phyloP scores from a whole-genome alignment of 2,329 filamentous ascomycete genomes.

The Aspergillus fumigatiaffinis region DNA sequence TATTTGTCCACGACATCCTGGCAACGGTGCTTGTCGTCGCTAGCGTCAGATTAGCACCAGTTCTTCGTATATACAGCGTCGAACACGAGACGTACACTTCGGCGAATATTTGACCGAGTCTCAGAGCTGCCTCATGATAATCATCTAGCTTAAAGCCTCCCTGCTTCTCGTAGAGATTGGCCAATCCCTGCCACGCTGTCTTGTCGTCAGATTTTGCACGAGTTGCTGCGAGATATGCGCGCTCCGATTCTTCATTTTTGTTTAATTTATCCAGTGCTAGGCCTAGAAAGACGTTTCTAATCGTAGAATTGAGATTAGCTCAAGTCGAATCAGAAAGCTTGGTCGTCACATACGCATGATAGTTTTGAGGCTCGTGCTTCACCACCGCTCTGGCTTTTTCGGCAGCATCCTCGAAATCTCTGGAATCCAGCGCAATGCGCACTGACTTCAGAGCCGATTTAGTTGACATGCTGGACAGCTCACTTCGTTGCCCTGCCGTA shows the following conservation, averaged over 20 bases:
- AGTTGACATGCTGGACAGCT: constrained; percentile 34
- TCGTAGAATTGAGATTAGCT: constrained; percentile 9
- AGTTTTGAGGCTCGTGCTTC: constrained; percentile 69
- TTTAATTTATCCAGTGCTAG: constrained; percentile 77
- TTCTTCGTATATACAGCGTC: background rate
- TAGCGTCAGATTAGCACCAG: constrained; percentile 23
- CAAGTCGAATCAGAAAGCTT: background rate
- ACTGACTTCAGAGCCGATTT: constrained; percentile 81
- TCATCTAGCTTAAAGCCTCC: constrained; percentile 63
- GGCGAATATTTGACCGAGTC: constrained; percentile 70
- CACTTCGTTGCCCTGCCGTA: constrained; percentile 13
- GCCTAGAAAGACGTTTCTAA: constrained; percentile 77
- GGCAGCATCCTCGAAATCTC: constrained; percentile 74
- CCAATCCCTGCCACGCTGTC: constrained; percentile 87
- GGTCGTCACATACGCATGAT: constrained; percentile 63
- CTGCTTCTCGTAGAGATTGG: constrained; percentile 80
- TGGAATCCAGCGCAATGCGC: constrained; percentile 69
- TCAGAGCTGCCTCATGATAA: constrained; percentile 70
- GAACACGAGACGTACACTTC: constrained; percentile 49
- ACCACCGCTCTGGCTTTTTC: constrained; percentile 66
- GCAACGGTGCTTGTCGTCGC: constrained; percentile 56
- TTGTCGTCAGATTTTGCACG: constrained; percentile 68
- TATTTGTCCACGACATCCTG: constrained; percentile 73
- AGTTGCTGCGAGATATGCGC: constrained; percentile 69
- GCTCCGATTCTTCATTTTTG: constrained; percentile 68